Conservation (phyloP, 352 stramenopile genomes). For the Pythium aristosporum region DNA sequence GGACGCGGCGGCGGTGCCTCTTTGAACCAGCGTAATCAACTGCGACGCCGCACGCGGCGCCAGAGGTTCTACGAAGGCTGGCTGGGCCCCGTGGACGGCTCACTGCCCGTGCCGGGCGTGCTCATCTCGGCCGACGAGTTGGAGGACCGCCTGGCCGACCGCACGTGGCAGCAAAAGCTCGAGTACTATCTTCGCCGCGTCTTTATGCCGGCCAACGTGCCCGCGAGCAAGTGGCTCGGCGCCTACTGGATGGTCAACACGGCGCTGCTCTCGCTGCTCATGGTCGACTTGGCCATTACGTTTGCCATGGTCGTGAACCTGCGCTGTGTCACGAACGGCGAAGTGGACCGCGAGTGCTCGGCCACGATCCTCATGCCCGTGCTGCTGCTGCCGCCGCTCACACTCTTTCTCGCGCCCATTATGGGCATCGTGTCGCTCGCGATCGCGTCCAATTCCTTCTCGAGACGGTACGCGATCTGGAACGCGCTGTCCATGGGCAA, state of each 20-base stretch:
- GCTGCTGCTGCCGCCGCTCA: slow-evolving; percentile 63
- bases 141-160: slow-evolving; percentile 54
- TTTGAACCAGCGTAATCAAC: slow-evolving; percentile 18
- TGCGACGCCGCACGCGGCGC: slow-evolving; percentile 19
- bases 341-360: slow-evolving; percentile 67
- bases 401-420: slow-evolving; percentile 68
- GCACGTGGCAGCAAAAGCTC: slow-evolving; percentile 36
- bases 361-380: slow-evolving; percentile 75
- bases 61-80: slow-evolving; percentile 70
- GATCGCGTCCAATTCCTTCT: slow-evolving; percentile 69
- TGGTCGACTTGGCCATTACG: slow-evolving; percentile 78
- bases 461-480: slow-evolving; percentile 71
- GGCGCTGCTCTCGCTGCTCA: slow-evolving; percentile 59
- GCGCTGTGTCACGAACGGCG: slow-evolving; percentile 72
- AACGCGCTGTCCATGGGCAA: slow-evolving; percentile 81
- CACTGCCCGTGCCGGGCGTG: slow-evolving; percentile 66
- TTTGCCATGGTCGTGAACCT: slow-evolving; percentile 80
- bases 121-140: slow-evolving; percentile 69
- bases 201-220: slow-evolving; percentile 58
- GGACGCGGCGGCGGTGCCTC: slow-evolving; percentile 12
- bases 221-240: slow-evolving; percentile 49
- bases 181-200: slow-evolving; percentile 47
- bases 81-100: slow-evolving; percentile 69
- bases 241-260: slow-evolving; percentile 70
- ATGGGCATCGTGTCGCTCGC: slow-evolving; percentile 74